A percentile compares a stretch with the other conserved stretches of the same genome.
These are phyloP conservation scores for Ambrosiella beaveri DNA, from an alignment of 2,329 filamentous ascomycete species.

Conservation along the genomic window DNA sequence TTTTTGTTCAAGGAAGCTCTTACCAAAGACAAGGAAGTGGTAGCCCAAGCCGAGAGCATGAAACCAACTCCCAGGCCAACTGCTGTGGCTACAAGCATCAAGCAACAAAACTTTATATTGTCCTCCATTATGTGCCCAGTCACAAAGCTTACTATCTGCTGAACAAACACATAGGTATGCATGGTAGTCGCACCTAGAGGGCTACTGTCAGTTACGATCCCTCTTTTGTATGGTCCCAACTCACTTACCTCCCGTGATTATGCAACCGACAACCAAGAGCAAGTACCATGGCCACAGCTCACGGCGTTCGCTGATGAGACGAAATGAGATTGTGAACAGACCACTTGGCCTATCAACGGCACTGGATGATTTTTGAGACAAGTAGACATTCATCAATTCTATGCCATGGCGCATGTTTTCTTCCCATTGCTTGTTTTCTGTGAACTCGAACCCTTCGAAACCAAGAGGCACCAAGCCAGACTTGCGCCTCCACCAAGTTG, in stretches of 20 bases:
- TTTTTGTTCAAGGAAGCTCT: not conserved
- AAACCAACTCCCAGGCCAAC: constrained; percentile 18
- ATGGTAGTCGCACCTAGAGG: constrained; percentile 7
- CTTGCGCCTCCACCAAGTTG: constrained; percentile 11
- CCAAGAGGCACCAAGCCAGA: constrained; percentile 9
- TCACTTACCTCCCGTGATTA: constrained; percentile 13
- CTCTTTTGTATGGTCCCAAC: not conserved
- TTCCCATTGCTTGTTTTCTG: constrained; percentile 9
- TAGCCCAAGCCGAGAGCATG: constrained; percentile 17
- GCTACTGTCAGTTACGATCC: not conserved
- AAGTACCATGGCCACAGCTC: constrained; percentile 13
- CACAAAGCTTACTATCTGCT: constrained; percentile 12
- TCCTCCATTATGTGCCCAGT: constrained; percentile 1
- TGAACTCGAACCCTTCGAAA: constrained; percentile 9
- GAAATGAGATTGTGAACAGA: constrained; percentile 8
- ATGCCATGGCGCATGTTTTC: constrained; percentile 7
- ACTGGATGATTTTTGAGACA: not conserved
- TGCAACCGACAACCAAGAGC: constrained; percentile 9
- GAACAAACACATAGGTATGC: constrained; percentile 14
- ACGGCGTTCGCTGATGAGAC: constrained; percentile 9
- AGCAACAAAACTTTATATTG: constrained; percentile 17
- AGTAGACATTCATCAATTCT: constrained; percentile 8
- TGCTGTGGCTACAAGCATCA: constrained; percentile 20
- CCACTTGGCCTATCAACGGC: not conserved
- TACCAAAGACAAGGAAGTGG: constrained; percentile 14